Evolutionary conservation across 2,329 filamentous ascomycete species (phyloP), one percentile per base, ranked within the genome.

Genomic region (Colletotrichum ledebouriae): DNA sequence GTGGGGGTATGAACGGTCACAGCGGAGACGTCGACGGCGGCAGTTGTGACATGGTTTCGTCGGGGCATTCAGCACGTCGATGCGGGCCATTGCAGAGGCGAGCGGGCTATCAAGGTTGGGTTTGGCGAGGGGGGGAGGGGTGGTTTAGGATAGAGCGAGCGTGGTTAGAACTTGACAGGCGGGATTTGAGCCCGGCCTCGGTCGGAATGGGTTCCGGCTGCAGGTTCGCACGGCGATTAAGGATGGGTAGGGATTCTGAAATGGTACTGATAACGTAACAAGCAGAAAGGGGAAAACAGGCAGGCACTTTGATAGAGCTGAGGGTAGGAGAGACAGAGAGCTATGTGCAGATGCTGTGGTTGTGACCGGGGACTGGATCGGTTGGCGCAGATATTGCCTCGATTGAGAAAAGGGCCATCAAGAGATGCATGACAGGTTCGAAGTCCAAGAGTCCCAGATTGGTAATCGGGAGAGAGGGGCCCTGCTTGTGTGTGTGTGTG

Each of bases 11-110:
- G 84, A 81, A 58, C 83, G 80, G 73, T 87, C 85, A 76, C 85
- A 87, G 71, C 83, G 83, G 75, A 85, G 82, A 63, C 85, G 81
- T 69, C 81, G 81, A 61, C 84, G 83, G 59, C 85, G 82, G 75
- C 85, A 87, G 77, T 86, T 87, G 78, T 87, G 85, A 73, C 85
- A 87, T 49, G 70, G 63, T 34, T 70, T 71, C 25, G 71, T 71
- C 49, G 70, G 69, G 34, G 62, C 65, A 57, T 64, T 64, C 34
- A 67, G 53, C 60, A 67, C n/a, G 17, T 64, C 65, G 46, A 67
- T 59, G 60, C 46, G 60, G 46, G 60, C 37, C 65, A 67, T 67
- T 46, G 52, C 59, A 67, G 59, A 33, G 33, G 44, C 44, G 53
- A 12, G 57, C 41, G 58, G 58, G 63, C 49, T 53, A n/a, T 39